These are phyloP conservation scores for Populus alba DNA, from an alignment of 345 rosid genomes.

Conservation along the genomic window DNA sequence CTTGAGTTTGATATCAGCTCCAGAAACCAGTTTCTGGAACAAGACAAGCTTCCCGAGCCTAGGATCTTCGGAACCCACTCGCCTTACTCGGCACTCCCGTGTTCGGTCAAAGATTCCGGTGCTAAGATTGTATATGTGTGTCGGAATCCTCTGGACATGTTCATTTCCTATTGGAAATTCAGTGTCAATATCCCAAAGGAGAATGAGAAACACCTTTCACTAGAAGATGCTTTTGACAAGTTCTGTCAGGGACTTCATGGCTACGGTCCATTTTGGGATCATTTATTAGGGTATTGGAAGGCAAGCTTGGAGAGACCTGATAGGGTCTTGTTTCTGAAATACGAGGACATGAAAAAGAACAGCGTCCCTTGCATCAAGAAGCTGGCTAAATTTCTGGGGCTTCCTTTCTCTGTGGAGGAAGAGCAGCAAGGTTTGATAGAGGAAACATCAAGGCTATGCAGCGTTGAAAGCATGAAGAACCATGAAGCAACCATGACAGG, in stretches of 20 bases:
- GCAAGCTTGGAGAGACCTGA: conserved; percentile 20
- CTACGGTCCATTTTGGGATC: conserved; percentile 36
- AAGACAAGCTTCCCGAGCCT: too few relatives aligned
- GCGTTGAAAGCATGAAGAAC: conserved; percentile 41
- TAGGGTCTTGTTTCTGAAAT: conserved; percentile 34
- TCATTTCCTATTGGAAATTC: too few relatives aligned
- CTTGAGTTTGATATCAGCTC: too few relatives aligned
- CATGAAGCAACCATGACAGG: conserved; percentile 40
- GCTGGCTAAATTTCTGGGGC: neutral
- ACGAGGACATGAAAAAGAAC: conserved; percentile 31
- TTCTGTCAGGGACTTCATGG: conserved; percentile 31
- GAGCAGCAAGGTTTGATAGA: conserved; percentile 31
- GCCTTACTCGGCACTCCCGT: too few relatives aligned
- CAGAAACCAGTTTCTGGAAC: too few relatives aligned
- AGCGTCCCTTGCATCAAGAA: too few relatives aligned
- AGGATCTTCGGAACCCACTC: too few relatives aligned
- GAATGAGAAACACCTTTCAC: too few relatives aligned
- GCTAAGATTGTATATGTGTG: too few relatives aligned
- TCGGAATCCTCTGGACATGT: too few relatives aligned
- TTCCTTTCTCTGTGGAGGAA: conserved; percentile 19
- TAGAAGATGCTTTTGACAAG: conserved; percentile 21
- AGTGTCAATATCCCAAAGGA: too few relatives aligned
- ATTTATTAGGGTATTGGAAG: conserved; percentile 34
- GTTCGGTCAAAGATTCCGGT: too few relatives aligned
- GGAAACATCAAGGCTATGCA: conserved; percentile 28